Evolutionary conservation across 108 stramenopile species (phyloP), one percentile per base, ranked within the genome.

Genomic region (Skeletonema menzelii): DNA sequence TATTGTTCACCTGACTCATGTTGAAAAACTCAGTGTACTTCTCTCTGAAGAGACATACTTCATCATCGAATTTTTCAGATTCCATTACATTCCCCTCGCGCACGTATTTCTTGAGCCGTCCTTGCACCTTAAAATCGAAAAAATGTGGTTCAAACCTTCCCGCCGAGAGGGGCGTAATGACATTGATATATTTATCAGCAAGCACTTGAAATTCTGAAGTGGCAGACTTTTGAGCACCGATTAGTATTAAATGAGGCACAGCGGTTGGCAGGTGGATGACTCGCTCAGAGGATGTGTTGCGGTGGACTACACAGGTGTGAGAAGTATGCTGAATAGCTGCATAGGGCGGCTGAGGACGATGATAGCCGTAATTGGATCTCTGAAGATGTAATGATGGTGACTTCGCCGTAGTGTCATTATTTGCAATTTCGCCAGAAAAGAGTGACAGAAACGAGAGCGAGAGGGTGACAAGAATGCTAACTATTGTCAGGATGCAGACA

Each of bases 211-310:
- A 49, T 28, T 37, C 26, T 4, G 49, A 53, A 13, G 65, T 67
- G 27, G 40, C 65, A 17, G 37, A 30, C 22, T 67, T 67, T 49
- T 67, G 65, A 12, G 65, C 65, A 31, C 65, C 65, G 24, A 67
- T 67, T n/a, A 67, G 40, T 31, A 67, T 67, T 37, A 67, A 44
- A 67, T 67, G 46, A 5, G 65, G 65, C 4, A 67, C 65, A 13
- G 30, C 65, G 13, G 30, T 53, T 55, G 46, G 27, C 27, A 67
- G 22, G 40, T 67, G 65, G 22, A 67, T 38, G 8, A 49, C 20
- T 49, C n/a, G 0, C 11, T 46, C 42, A 1, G 65, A 24, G n/a
- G 19, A 17, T 26, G 44, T 67, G 35, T 55, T 42, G 40, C 27
- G 37, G 19, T 14, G 13, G 13, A 49, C 55, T n/a, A 22, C 5